Base-by-base conservation (phyloP, 2,329 filamentous ascomycete species). In the Thermochaetoides dissita region DNA sequence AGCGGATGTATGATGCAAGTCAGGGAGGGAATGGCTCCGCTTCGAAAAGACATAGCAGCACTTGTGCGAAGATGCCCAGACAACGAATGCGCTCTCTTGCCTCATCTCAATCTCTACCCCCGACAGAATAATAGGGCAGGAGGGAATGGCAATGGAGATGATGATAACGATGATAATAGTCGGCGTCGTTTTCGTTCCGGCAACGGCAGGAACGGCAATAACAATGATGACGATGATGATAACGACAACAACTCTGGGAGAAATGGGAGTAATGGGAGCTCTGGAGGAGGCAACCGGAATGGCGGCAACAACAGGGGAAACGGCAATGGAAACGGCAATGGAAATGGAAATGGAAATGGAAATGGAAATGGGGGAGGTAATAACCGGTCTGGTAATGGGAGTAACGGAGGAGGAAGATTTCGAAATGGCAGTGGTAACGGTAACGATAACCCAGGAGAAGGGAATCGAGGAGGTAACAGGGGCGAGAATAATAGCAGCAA, bases 241-340 rank as follows among this genome's bases (percentile, higher is more conserved):
- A 37, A 43, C 30, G 41, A 38, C 36, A 36, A 44, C 30, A 35
- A 36, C 24, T 33, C 38, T 24, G 37, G 37, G n/a, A 36, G 40
- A 32, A 37, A 34, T 31, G 31, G 32, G 40, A 34, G 35, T 37
- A 29, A 33, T 33, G 28, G 28, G 9, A 30, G 30, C 24, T 31
- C 33, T 12, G 41, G 39, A 8, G 44, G 40, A 10, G 42, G 34
- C 28, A 40, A 37, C 10, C 39, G 34, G n/a, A 43, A 38, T 30
- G 38, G 32, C 11, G 28, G 41, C 36, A 41, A 32, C 28, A 39
- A 39, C 36, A 41, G 41, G 12, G 40, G 42, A 10, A 36, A 41
- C 30, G 38, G 37, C 3, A 39, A 41, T 28, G 34, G 40, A 37
- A 37, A 40, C 30, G 39, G n/a, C 31, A 41, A 36, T 29, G 39